Evolutionary conservation across 768 basidiomycete species (phyloP), one percentile per base, ranked within the genome.

Genomic region (Tricholoma sp.): DNA sequence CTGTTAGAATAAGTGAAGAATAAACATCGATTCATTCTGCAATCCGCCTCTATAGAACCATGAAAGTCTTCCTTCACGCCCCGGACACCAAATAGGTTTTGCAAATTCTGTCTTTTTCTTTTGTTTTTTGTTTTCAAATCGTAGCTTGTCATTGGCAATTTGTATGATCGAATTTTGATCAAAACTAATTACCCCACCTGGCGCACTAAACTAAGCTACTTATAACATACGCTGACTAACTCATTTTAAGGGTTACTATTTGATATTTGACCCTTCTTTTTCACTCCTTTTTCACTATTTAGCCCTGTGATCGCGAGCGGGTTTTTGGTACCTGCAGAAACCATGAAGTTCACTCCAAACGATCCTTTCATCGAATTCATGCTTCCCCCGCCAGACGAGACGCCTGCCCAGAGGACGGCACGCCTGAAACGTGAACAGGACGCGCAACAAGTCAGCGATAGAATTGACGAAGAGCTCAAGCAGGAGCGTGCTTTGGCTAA

Each of bases 391-490:
- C 66, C 70, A 3, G 76, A 80, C 66, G 82, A 83, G 64, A 81
- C 81, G 0, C 76, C 80, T 10, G 75, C 77, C 3, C 76, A 82
- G 64, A 74, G 74, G 57, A 76, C 74, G 4, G 77, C 73, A 12
- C 74, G 83, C 21, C 67, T 71, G 37, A 75, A 74, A 58, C 72
- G 76, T 24, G 82, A 83, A 63, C 69, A 69, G 24, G 77, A 78
- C 50, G 82, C 80, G 2, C 76, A 79, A 65, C 67, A 72, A 39
- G 67, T 71, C 31, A 82, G 75, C 63, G 81, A 85, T 67, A 74
- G 71, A 53, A 86, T 87, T 60, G 85, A 87, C 69, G 82, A 84
- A 37, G 73, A 77, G 59, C 76, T 87, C 56, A 81, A 78, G 59
- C 73, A 68, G 49, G 81, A 84, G 62, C 71, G 71, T 21, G 74